These are phyloP conservation scores for Cicer bijugum DNA, from an alignment of 306 rosid species.

Conservation along the genomic window DNA sequence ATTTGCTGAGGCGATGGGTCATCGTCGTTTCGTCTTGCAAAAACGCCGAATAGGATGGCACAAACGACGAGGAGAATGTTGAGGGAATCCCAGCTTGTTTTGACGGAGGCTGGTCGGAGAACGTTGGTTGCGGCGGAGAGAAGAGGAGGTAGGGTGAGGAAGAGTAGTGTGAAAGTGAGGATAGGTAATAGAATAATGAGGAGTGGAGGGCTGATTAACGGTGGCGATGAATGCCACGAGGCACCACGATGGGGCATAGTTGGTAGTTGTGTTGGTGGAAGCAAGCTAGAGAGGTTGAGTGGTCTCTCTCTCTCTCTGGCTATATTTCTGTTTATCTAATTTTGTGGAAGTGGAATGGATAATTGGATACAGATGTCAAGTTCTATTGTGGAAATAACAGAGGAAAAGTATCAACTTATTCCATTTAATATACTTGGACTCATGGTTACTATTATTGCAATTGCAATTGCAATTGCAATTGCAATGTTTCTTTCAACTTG, in stretches of 20 bases:
- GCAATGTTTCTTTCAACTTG: not conserved
- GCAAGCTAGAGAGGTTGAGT: not conserved
- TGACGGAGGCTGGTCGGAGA: slow-evolving; percentile 61
- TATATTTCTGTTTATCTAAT: not conserved
- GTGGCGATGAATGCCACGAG: slow-evolving; percentile 57
- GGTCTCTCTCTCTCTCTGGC: not conserved
- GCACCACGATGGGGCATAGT: slow-evolving; percentile 59
- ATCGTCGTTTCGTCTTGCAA: slow-evolving; percentile 65
- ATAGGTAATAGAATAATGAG: slow-evolving; percentile 74
- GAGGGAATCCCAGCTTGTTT: slow-evolving; percentile 78
- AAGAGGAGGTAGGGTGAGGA: slow-evolving; percentile 63
- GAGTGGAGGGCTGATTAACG: slow-evolving; percentile 64
- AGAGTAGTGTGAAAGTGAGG: slow-evolving; percentile 53
- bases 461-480: too few relatives aligned
- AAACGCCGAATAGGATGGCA: slow-evolving; percentile 72
- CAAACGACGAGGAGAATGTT: slow-evolving; percentile 67
- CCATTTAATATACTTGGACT: slow-evolving; percentile 25
- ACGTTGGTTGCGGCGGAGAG: slow-evolving; percentile 59
- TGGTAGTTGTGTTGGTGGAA: slow-evolving; percentile 32
- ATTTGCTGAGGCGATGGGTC: slow-evolving; percentile 35
- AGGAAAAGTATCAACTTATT: not conserved
- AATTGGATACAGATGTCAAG: slow-evolving; percentile 7
- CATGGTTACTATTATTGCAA: not conserved
- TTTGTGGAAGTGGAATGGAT: not conserved
- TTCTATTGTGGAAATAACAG: slow-evolving; percentile 20